These are phyloP conservation scores for Massospora cicadina DNA, from an alignment of 371 early-diverging fungal species.

Conservation along the genomic window DNA sequence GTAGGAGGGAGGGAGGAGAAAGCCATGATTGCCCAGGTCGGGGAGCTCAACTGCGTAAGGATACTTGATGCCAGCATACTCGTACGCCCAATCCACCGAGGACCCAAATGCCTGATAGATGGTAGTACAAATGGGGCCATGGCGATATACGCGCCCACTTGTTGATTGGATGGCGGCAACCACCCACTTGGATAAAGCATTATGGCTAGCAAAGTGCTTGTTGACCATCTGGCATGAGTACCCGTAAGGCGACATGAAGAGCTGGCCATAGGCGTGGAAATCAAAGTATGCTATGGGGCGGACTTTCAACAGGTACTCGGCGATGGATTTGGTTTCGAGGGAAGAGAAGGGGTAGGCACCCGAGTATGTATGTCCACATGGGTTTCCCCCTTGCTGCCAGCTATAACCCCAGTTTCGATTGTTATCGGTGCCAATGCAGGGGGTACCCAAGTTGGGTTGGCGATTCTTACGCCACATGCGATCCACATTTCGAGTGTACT, in stretches of 20 bases:
- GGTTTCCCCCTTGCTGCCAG: constrained; percentile 18
- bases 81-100: constrained; percentile 24
- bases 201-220: constrained; percentile 13
- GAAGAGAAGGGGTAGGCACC: constrained; percentile 21
- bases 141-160: constrained; percentile 27
- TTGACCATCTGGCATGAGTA: constrained; percentile 18
- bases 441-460: constrained; percentile 18
- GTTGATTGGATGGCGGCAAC: constrained; percentile 25
- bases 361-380: constrained; percentile 23
- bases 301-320: constrained; percentile 21
- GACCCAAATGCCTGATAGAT: constrained; percentile 26
- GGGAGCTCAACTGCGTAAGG: constrained; percentile 35
- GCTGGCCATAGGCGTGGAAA: constrained; percentile 33
- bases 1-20: constrained; percentile 25
- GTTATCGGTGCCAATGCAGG: constrained; percentile 23
- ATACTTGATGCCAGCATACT: constrained; percentile 24
- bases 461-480: constrained; percentile 34
- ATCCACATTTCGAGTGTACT: constrained; percentile 18
- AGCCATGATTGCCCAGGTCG: constrained; percentile 28
- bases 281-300: constrained; percentile 25
- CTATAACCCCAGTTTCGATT: constrained; percentile 23
- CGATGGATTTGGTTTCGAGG: constrained; percentile 22
- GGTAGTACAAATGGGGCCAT: constrained; percentile 30
- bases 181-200: constrained; percentile 9
- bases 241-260: constrained; percentile 27